Conservation (phyloP, 768 basidiomycete genomes). For the Rhodotorula kratochvilovae region DNA sequence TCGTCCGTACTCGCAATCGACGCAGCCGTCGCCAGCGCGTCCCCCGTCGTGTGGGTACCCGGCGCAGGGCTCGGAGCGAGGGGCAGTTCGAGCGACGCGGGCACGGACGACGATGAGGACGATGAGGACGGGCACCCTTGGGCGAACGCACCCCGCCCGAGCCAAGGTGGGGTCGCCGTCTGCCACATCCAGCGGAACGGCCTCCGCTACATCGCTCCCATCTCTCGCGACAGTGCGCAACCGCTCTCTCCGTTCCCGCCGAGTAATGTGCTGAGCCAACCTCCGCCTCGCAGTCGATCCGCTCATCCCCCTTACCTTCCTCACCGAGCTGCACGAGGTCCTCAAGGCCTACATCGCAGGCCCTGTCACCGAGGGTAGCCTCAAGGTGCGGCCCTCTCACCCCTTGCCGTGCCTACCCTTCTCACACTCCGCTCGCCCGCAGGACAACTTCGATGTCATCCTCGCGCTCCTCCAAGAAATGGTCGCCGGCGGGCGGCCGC, state of each 20-base stretch:
- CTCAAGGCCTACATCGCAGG: slow-evolving; percentile 30
- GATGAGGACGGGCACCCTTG: not conserved
- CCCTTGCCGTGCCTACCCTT: too few relatives aligned
- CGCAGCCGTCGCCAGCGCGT: slow-evolving; percentile 6
- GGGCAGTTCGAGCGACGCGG: not conserved
- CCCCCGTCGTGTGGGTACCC: slow-evolving; percentile 15
- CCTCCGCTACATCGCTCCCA: slow-evolving; percentile 22
- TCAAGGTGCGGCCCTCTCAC: slow-evolving; percentile 17
- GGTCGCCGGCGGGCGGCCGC: slow-evolving; percentile 27
- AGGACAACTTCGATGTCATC: slow-evolving; percentile 40
- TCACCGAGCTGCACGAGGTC: slow-evolving; percentile 29
- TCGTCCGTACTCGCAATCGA: slow-evolving; percentile 26
- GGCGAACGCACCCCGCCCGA: not conserved
- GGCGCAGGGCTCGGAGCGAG: not conserved
- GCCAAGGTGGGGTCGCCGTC: slow-evolving; percentile 9
- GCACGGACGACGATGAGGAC: slow-evolving; percentile 5
- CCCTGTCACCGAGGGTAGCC: slow-evolving; percentile 25
- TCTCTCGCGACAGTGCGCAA: slow-evolving; percentile 15
- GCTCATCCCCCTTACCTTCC: slow-evolving; percentile 31
- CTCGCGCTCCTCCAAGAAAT: slow-evolving; percentile 37
- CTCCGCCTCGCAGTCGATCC: slow-evolving; percentile 20
- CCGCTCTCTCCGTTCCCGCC: too few relatives aligned
- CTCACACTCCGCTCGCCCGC: not conserved
- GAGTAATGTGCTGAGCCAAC: not conserved
- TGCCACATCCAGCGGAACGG: slow-evolving; percentile 14